phyloP scores from a whole-genome alignment of 2,329 filamentous ascomycete genomes.

The Myriosclerotinia duriaeana region DNA sequence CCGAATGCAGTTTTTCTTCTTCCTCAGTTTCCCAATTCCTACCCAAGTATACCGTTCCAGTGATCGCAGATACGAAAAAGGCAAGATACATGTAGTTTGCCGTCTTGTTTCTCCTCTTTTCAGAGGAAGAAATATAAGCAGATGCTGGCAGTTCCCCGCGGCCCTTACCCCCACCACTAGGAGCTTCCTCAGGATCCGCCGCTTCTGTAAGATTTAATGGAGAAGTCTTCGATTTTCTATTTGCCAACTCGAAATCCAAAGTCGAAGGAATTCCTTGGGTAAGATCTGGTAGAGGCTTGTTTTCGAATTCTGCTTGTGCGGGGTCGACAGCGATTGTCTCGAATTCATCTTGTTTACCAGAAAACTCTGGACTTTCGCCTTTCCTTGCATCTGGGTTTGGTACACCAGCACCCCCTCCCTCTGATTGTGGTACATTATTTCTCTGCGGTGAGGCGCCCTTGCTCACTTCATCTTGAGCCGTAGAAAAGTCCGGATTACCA shows the following conservation, averaged over 20 bases:
- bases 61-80: slow-evolving; percentile 57
- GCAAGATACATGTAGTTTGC: slow-evolving; percentile 72
- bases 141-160: slow-evolving; percentile 70
- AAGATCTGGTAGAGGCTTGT: slow-evolving; percentile 78
- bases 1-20: slow-evolving; percentile 64
- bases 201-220: slow-evolving; percentile 52
- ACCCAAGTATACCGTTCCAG: slow-evolving; percentile 65
- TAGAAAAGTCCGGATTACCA: slow-evolving; percentile 31
- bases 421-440: slow-evolving; percentile 26
- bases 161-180: slow-evolving; percentile 50
- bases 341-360: slow-evolving; percentile 35
- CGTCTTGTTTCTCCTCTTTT: slow-evolving; percentile 74
- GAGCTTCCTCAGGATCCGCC: slow-evolving; percentile 44
- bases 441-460: slow-evolving; percentile 28
- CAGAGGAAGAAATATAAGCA: slow-evolving; percentile 86
- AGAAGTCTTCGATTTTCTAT: slow-evolving; percentile 39
- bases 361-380: slow-evolving; percentile 29
- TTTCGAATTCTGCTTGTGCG: slow-evolving; percentile 49
- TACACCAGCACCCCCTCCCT: slow-evolving; percentile 27
- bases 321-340: slow-evolving; percentile 44
- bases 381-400: slow-evolving; percentile 27
- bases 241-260: slow-evolving; percentile 70
- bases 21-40: slow-evolving; percentile 80
- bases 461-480: slow-evolving; percentile 28
- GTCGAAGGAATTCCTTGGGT: slow-evolving; percentile 95